These are phyloP conservation scores for Monosporascus sp. DNA, from an alignment of 2,329 filamentous ascomycete genomes.

Conservation along the genomic window DNA sequence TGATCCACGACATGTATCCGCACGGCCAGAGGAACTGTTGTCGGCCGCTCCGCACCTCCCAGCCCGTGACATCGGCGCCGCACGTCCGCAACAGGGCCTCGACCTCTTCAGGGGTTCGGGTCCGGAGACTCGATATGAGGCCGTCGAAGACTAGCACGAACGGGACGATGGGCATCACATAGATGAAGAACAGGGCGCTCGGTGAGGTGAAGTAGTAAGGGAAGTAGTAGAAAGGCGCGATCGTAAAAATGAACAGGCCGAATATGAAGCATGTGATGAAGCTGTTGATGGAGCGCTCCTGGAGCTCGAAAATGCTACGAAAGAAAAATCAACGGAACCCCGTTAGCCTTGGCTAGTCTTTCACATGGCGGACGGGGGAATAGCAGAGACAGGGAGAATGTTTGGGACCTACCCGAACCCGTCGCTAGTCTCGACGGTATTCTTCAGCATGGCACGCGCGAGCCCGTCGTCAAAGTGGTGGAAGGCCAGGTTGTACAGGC, in stretches of 20 bases:
- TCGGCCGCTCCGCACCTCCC: constrained; percentile 45
- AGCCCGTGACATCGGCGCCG: constrained; percentile 38
- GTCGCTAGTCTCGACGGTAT: constrained; percentile 59
- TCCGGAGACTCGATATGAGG: constrained; percentile 60
- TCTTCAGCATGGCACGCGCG: constrained; percentile 55
- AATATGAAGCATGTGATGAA: constrained; percentile 49
- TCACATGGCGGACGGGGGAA: background rate
- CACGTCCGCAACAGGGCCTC: constrained; percentile 51
- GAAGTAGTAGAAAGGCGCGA: constrained; percentile 50
- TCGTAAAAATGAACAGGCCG: constrained; percentile 44
- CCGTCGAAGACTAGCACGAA: constrained; percentile 67
- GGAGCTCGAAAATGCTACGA: constrained; percentile 63
- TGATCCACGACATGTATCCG: constrained; percentile 47
- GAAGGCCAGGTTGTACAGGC: constrained; percentile 69
- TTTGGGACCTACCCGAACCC: constrained; percentile 48
- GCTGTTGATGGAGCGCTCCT: constrained; percentile 55
- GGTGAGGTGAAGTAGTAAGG: constrained; percentile 47
- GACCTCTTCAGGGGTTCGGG: constrained; percentile 62
- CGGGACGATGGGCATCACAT: constrained; percentile 60
- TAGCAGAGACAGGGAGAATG: background rate
- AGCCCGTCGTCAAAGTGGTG: constrained; percentile 68
- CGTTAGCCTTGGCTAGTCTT: background rate
- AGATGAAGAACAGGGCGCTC: constrained; percentile 59
- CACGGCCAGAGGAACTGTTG: constrained; percentile 45
- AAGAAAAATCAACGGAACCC: background rate